Base-by-base conservation (phyloP, 2,329 filamentous ascomycete genomes). In the Chaetomiaceae sp. region DNA sequence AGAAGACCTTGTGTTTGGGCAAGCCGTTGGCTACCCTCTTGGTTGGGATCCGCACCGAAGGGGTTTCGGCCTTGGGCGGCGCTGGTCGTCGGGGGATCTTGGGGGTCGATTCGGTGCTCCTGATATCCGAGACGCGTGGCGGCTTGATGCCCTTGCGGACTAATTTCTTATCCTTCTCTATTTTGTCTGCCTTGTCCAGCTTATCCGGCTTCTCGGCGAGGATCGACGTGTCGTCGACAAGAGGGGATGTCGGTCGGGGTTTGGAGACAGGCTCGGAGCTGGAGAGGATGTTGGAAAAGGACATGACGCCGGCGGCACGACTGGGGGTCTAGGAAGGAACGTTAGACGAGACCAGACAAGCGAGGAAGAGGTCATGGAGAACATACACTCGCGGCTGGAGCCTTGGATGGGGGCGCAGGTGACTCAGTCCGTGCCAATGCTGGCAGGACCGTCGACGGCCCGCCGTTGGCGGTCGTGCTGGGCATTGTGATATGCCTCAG, bases 241-340 rank as follows among this genome's bases (percentile, higher is more conserved):
- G 27, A 15, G 63, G 61, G 3, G 61, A 66, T 19, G 54, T 62
- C 4, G 60, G 54, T 42, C 51, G 49, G 64, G 79, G 76, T 56
- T 77, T 77, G 2, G 77, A 74, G 36, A 82, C 77, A 49, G 87
- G 84, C 52, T 90, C 85, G 51, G 88, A 80, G 61, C 83, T 91
- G 4, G 90, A 92, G 39, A 97, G 84, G 55, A 97, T 95, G 68
- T 91, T 96, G 61, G 90, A 94, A 66, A 97, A 94, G 5, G 91
- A 94, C 91, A 96, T 96, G 49, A 91, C 88, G 68, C 95, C 88
- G 54, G 87, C 85, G 37, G 85, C 79, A 68, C 91, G 84, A 61
- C 82, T 84, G 1, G 87, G 82, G 46, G 87, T 87, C 81, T 91
- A 49, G 19, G 17, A 15, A 42, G n/a, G 20, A 37, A 8, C 37